Evolutionary conservation across 441 rosid genomes (phyloP), one percentile per base, ranked within the genome.

Genomic region (Pelargonium myrrhifolium): DNA sequence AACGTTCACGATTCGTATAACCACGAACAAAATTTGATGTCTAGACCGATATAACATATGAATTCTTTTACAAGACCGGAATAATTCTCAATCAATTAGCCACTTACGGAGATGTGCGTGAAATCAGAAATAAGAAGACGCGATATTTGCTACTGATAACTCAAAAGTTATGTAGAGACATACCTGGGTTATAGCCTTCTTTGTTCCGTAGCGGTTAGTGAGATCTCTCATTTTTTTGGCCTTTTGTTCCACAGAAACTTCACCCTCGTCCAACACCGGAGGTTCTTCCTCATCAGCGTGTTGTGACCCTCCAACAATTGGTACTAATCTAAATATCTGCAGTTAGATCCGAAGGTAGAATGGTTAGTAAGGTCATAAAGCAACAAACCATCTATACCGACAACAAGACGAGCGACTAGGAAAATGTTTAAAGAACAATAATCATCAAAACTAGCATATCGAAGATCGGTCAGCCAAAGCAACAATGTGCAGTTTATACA

Each of bases 261-360:
- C 87, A 20, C 68, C 68, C 47, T 65, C 74, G 0, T 40, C 77
- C 24, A 71, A 60, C 64, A 45, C 70, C 15, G 74, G 72, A 40
- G 59, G 42, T 68, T 83, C 90, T 68, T 83, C 90, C 62, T 79
- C 63, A 9, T 76, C 80, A 28, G 42, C 73, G 66, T 64, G 10
- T 58, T 71, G 82, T 20, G 53, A 35, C 56, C 24, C 56, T 67
- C 69, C 76, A 75, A 87, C 66, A 62, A 72, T 80, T 1, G 95
- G 90, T 64, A 91, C 97, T 86, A 93, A 71, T 78, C 97, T 84
- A 22, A 91, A 75, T 70, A 93, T 81, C 99, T 93, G 71, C 40
- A 61, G 62, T 40, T 64, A 69, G 56, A 66, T 35, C 1, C 60
- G 26, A 64, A 22, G 37, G 20, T 31, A 14, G 20, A 15, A 51